A percentile compares a stretch with the other conserved stretches of the same genome.
These are phyloP conservation scores for Thelonectria blattea DNA, from an alignment of 2,329 filamentous ascomycete genomes.

Conservation along the genomic window DNA sequence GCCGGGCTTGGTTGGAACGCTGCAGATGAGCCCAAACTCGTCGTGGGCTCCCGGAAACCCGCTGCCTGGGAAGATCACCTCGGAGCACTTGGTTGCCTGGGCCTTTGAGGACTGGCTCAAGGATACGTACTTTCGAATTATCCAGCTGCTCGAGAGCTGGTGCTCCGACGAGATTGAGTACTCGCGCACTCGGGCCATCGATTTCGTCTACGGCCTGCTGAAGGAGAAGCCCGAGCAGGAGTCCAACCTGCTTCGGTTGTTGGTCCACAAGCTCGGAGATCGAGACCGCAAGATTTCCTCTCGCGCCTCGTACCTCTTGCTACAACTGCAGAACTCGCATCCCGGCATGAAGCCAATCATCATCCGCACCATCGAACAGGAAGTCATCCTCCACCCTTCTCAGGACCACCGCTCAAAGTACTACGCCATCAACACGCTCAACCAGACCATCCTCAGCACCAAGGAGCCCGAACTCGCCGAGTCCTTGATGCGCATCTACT, in stretches of 20 bases:
- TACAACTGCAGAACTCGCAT: conserved; percentile 87
- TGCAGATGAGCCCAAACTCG: conserved; percentile 65
- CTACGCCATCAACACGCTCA: conserved; percentile 94
- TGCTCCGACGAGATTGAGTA: conserved; percentile 96
- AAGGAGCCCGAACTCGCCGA: conserved; percentile 84
- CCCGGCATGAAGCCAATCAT: conserved; percentile 94
- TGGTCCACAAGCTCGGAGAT: conserved; percentile 97
- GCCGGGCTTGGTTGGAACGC: conserved; percentile 72
- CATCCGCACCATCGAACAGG: conserved; percentile 82
- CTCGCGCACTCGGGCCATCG: conserved; percentile 84
- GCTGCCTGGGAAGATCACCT: conserved; percentile 75
- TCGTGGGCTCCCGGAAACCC: conserved; percentile 72
- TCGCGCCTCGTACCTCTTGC: conserved; percentile 87
- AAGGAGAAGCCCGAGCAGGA: conserved; percentile 98
- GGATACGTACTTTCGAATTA: conserved; percentile 87
- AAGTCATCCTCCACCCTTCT: conserved; percentile 84
- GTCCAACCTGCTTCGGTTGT: conserved; percentile 84
- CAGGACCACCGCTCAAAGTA: conserved; percentile 91
- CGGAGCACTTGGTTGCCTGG: conserved; percentile 84
- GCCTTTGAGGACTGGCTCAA: conserved; percentile 96
- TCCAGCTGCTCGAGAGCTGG: conserved; percentile 91
- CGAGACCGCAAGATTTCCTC: conserved; percentile 95
- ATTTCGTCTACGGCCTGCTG: conserved; percentile 88
- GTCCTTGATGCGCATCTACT: conserved; percentile 87
- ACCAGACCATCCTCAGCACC: conserved; percentile 89